phyloP scores from a whole-genome alignment of 345 rosid genomes.

The Toxicodendron radicans region DNA sequence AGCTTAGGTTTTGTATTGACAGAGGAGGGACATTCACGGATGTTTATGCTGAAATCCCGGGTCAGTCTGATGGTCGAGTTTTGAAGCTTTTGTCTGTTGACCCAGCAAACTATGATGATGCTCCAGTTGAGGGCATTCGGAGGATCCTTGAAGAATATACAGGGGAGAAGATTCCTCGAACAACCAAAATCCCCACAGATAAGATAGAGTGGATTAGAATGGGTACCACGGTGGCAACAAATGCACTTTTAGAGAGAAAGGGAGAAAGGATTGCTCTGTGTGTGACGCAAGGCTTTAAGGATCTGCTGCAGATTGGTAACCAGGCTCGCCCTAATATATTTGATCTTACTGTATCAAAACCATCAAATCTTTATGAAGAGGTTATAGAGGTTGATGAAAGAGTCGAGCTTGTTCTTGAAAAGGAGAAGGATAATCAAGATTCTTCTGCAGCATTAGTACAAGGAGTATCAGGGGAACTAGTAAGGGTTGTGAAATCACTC shows the following conservation, averaged over 20 bases:
- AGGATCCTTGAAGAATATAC: conserved; percentile 86
- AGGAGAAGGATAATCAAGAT: conserved; percentile 30
- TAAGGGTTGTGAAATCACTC: conserved; percentile 71
- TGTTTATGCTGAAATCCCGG: conserved; percentile 93
- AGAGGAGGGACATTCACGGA: conserved; percentile 98
- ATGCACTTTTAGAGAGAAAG: conserved; percentile 92
- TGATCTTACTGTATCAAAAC: conserved; percentile 79
- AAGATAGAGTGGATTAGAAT: conserved; percentile 96
- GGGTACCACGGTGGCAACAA: conserved; percentile 97
- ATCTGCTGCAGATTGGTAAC: conserved; percentile 92
- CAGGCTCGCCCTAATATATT: conserved; percentile 91
- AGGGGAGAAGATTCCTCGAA: conserved; percentile 59
- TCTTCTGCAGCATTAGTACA: conserved; percentile 32
- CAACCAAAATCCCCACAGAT: conserved; percentile 77
- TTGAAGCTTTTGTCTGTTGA: conserved; percentile 92
- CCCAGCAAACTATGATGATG: conserved; percentile 93
- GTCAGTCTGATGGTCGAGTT: conserved; percentile 64
- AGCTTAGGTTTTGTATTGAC: conserved; percentile 81
- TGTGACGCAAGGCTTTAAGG: conserved; percentile 83
- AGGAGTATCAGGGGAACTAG: conserved; percentile 88
- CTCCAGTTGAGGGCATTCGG: conserved; percentile 92
- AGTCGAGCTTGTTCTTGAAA: conserved; percentile 63
- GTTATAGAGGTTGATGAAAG: conserved; percentile 92
- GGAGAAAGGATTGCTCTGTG: conserved; percentile 91
- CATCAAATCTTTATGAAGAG: conserved; percentile 83